Evolutionary conservation across 2,329 filamentous ascomycete species (phyloP).

Genomic region (Colletotrichum sublineola): DNA sequence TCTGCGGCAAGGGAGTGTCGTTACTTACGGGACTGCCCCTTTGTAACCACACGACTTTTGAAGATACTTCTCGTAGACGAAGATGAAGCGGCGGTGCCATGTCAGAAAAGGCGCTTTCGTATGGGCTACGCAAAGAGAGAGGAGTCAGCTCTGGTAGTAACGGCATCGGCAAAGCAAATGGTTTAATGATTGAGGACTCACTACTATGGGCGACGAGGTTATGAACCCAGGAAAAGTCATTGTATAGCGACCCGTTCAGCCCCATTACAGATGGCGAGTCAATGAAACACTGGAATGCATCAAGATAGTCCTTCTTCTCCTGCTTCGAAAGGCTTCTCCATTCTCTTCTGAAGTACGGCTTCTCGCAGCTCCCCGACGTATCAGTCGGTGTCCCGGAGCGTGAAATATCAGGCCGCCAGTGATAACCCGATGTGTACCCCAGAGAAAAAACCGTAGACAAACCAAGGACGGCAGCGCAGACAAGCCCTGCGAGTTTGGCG

Average conservation of each 20-base stretch:
- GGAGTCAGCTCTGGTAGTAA: background rate
- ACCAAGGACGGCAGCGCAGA: background rate
- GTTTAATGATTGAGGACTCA: slow-evolving; percentile 5
- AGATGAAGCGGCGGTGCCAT: slow-evolving; percentile 43
- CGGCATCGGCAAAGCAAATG: background rate
- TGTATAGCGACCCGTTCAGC: slow-evolving; percentile 38
- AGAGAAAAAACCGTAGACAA: background rate
- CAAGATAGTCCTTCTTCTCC: slow-evolving; percentile 36
- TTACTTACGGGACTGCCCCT: slow-evolving; percentile 33
- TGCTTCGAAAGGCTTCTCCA: slow-evolving; percentile 38
- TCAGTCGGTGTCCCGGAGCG: background rate
- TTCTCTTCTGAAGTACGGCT: slow-evolving; percentile 32
- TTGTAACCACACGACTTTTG: slow-evolving; percentile 34
- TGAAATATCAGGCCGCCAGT: background rate
- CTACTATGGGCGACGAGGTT: slow-evolving; percentile 42
- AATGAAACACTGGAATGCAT: slow-evolving; percentile 41
- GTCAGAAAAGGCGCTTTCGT: slow-evolving; percentile 39
- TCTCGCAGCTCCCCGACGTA: slow-evolving; percentile 9
- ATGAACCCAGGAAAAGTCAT: slow-evolving; percentile 43
- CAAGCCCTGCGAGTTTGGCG: background rate
- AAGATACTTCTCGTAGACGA: slow-evolving; percentile 38
- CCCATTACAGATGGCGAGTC: slow-evolving; percentile 37
- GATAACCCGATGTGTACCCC: background rate
- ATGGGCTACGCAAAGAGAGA: slow-evolving; percentile 15
- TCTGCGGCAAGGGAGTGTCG: background rate